A percentile compares a stretch with the other conserved stretches of the same genome.
phyloP scores from a whole-genome alignment of 2,329 filamentous ascomycete species.

The Ascochyta lentis region DNA sequence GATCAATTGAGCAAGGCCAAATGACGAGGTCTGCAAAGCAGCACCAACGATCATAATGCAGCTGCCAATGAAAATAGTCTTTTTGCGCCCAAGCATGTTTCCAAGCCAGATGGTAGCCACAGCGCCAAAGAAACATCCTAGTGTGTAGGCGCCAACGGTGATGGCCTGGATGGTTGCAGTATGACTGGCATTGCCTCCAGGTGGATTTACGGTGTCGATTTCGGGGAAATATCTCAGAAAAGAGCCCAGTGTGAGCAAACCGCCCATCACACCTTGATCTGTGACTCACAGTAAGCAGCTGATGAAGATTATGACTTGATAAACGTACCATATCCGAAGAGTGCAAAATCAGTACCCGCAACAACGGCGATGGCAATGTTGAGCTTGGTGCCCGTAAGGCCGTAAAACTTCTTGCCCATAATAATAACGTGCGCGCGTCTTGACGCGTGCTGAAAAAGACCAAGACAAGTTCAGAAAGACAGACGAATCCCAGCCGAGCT shows the following conservation, averaged over 20 bases:
- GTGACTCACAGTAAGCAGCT: background rate
- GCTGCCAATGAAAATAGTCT: constrained; percentile 66
- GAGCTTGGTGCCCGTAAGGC: constrained; percentile 69
- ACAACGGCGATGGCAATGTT: constrained; percentile 73
- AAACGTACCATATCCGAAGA: constrained; percentile 69
- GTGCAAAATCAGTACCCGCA: constrained; percentile 74
- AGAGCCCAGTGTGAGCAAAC: constrained; percentile 70
- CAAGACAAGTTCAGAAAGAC: constrained; percentile 1
- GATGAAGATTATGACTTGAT: background rate
- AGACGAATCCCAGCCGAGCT: constrained; percentile 1
- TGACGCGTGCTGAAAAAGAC: constrained; percentile 9
- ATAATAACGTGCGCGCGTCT: background rate
- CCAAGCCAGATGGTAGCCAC: constrained; percentile 58
- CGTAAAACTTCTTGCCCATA: constrained; percentile 60
- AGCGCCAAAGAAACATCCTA: constrained; percentile 55
- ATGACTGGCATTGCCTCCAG: constrained; percentile 40
- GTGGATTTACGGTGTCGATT: constrained; percentile 49
- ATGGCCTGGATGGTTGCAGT: constrained; percentile 54
- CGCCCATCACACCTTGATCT: constrained; percentile 63
- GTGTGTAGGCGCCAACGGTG: constrained; percentile 46
- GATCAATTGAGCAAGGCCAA: constrained; percentile 55
- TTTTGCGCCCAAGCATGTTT: constrained; percentile 64
- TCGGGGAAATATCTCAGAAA: constrained; percentile 59
- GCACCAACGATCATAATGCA: constrained; percentile 66
- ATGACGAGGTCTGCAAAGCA: constrained; percentile 62